Conservation (phyloP, 768 basidiomycete genomes). For the Pisolithus tinctorius region DNA sequence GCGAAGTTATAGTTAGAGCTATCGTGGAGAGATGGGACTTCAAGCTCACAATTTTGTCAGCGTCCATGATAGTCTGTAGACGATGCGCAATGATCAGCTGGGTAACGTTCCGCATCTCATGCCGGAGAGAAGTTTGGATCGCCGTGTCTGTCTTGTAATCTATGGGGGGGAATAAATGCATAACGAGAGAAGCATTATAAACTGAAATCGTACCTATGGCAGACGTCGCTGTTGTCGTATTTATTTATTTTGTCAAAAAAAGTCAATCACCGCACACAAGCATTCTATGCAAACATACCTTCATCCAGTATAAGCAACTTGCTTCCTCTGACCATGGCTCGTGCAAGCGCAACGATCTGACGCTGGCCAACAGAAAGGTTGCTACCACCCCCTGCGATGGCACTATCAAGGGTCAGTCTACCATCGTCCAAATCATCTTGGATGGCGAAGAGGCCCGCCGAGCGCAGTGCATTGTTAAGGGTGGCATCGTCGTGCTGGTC, state of each 20-base stretch:
- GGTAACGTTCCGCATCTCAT: constrained; percentile 38
- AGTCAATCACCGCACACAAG: not conserved
- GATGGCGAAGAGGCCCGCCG: constrained; percentile 39
- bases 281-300: constrained; percentile 19
- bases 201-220: constrained; percentile 30
- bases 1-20: not conserved
- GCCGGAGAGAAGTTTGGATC: constrained; percentile 51
- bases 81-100: constrained; percentile 57
- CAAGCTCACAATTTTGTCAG: constrained; percentile 46
- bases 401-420: constrained; percentile 38
- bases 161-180: constrained; percentile 2
- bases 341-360: constrained; percentile 53
- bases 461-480: constrained; percentile 42
- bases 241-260: not conserved
- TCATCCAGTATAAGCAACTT: constrained; percentile 57
- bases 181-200: not conserved
- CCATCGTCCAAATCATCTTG: constrained; percentile 31
- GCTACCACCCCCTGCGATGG: constrained; percentile 36
- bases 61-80: constrained; percentile 52
- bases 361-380: constrained; percentile 55
- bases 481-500: constrained; percentile 45
- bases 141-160: constrained; percentile 53
- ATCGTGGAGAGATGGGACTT: not conserved
- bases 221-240: constrained; percentile 31
- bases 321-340: constrained; percentile 51